These are phyloP conservation scores for Geotrichum ghanense DNA, from an alignment of 805 yeast genomes.

Conservation along the genomic window DNA sequence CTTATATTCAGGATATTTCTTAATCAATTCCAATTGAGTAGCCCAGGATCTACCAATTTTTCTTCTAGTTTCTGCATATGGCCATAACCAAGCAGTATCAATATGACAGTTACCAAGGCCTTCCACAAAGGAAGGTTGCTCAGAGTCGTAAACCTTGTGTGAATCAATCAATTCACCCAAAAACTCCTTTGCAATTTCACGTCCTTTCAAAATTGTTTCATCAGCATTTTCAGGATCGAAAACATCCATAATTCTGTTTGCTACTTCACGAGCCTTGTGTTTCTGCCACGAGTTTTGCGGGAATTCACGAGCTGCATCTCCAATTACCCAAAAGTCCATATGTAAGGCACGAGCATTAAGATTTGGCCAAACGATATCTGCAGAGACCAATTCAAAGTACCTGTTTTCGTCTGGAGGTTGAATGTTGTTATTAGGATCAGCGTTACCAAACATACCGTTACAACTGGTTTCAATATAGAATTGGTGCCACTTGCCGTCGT, in stretches of 20 bases:
- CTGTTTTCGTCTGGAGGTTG: constrained; percentile 63
- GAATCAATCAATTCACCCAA: constrained; percentile 60
- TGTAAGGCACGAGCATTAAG: constrained; percentile 64
- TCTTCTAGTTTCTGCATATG: constrained; percentile 92
- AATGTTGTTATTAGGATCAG: constrained; percentile 34
- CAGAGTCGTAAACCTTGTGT: constrained; percentile 43
- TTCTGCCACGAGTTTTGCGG: constrained; percentile 69
- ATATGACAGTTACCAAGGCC: constrained; percentile 94
- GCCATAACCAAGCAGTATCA: constrained; percentile 99
- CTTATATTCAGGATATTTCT: constrained; percentile 81
- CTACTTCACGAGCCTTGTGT: constrained; percentile 67
- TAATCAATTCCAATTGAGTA: constrained; percentile 74
- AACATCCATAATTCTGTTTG: constrained; percentile 69
- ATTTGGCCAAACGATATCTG: constrained; percentile 76
- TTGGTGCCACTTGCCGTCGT: constrained; percentile 39
- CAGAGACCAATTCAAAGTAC: constrained; percentile 52
- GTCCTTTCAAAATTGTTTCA: constrained; percentile 45
- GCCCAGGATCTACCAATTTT: constrained; percentile 94
- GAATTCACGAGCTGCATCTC: constrained; percentile 86
- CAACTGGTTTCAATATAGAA: constrained; percentile 87
- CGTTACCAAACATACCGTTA: constrained; percentile 87
- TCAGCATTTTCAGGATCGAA: constrained; percentile 61
- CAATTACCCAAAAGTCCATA: constrained; percentile 77
- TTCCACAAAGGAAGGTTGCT: constrained; percentile 37
- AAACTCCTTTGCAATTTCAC: constrained; percentile 50